A percentile compares a stretch with the other conserved stretches of the same genome.
Evolutionary conservation across 441 rosid genomes (phyloP).

Genomic region (Erodium trifolium): DNA sequence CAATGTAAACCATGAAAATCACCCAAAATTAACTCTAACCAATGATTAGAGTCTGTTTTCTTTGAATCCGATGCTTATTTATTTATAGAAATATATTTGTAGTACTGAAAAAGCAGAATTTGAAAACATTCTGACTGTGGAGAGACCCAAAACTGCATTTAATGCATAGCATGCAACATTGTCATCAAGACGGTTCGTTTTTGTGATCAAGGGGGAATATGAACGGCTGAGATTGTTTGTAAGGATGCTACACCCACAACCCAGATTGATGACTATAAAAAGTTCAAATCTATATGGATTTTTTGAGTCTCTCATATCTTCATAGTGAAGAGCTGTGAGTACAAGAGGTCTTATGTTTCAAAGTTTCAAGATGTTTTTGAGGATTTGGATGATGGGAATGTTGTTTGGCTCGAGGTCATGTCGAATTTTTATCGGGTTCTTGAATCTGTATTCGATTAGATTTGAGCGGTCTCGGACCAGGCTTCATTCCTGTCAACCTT

Average conservation of each 20-base stretch:
- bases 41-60: not conserved
- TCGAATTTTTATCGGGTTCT: not conserved
- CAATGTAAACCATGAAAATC: not conserved
- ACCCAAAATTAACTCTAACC: not conserved
- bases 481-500: conserved; percentile 53
- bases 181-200: not conserved
- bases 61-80: not conserved
- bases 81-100: not conserved
- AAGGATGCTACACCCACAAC: not conserved
- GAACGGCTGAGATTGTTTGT: not conserved
- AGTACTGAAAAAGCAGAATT: conserved; percentile 4
- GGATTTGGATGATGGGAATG: conserved; percentile 45
- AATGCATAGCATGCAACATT: not conserved
- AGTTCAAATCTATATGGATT: too few relatives aligned
- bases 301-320: not conserved
- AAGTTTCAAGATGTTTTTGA: not conserved
- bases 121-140: not conserved
- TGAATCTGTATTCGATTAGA: not conserved
- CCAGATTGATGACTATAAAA: not conserved
- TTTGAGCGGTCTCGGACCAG: conserved; percentile 48
- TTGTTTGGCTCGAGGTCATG: conserved; percentile 51
- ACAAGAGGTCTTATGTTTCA: too few relatives aligned
- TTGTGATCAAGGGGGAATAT: not conserved
- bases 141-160: conserved; percentile 5
- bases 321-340: too few relatives aligned